phyloP scores from a whole-genome alignment of 345 rosid genomes.

The Eucalyptus virginea region DNA sequence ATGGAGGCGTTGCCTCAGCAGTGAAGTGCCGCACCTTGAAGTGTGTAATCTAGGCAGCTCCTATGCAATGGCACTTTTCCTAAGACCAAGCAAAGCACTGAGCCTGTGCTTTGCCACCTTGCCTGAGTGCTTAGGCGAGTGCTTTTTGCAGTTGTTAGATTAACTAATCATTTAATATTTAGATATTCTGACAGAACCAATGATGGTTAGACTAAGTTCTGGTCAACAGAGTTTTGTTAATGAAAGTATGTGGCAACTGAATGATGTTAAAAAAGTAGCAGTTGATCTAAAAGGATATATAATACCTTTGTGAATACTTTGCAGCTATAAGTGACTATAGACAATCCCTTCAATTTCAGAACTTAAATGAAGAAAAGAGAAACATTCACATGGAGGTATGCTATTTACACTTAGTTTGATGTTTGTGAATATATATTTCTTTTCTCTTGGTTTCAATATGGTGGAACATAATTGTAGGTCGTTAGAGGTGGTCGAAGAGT shows the following conservation, averaged over 20 bases:
- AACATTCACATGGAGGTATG: slow-evolving; percentile 89
- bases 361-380: slow-evolving; percentile 87
- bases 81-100: not conserved
- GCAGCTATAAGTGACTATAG: slow-evolving; percentile 94
- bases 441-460: not conserved
- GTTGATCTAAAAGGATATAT: not conserved
- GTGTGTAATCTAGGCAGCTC: not conserved
- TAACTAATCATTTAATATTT: not conserved
- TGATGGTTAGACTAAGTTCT: not conserved
- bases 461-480: slow-evolving; percentile 29
- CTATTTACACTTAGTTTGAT: not conserved
- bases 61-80: not conserved
- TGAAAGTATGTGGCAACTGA: not conserved
- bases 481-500: slow-evolving; percentile 73
- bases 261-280: not conserved
- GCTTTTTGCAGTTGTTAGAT: not conserved
- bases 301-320: not conserved
- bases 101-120: not conserved
- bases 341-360: slow-evolving; percentile 97
- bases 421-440: not conserved
- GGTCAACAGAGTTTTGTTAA: not conserved
- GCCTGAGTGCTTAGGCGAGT: not conserved
- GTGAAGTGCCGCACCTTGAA: not conserved
- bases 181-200: not conserved
- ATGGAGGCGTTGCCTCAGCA: not conserved